Base-by-base conservation (phyloP, 768 basidiomycete genomes). In the Mycena chlorophos region DNA sequence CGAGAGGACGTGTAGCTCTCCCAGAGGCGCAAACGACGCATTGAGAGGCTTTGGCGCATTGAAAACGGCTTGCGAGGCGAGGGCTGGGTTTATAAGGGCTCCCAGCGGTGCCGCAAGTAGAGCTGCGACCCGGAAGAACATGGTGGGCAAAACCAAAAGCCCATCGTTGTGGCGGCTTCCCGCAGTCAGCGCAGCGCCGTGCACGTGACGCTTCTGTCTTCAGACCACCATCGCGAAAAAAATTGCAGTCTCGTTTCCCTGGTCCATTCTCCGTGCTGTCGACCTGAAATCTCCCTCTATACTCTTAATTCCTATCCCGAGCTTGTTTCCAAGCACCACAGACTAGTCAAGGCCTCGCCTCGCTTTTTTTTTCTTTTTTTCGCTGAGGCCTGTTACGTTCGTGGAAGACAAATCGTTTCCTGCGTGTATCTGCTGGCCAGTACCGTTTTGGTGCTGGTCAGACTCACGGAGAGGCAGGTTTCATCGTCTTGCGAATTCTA, bases 341-440 rank as follows among this genome's bases (percentile, higher is more conserved):
- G 55, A 61, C 60, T 56, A 61, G 60, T 61, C 60, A 61, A 61
- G 56, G 60, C 49, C 47, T 53, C 27, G 53, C 55, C 56, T 57
- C 56, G 20, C n/a, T 42, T 8, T 26, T n/a, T n/a, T n/a, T n/a
- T n/a, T n/a, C n/a, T n/a, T n/a, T n/a, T 38, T 53, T 27, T 51
- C 56, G 60, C 55, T 13, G 17, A 56, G 59, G 54, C 60, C 60
- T 61, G 60, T 61, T 61, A 61, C 60, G 56, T 57, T 61, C 60
- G 60, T 61, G 60, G 60, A 61, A 61, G 48, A 61, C 26, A 1
- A 34, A 61, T n/a, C 40, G 34, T 38, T 56, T 56, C 19, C 53
- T 30, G 51, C 12, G 29, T 20, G 51, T 55, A 38, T 56, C 55
- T 47, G 60, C 60, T 57, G 55, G 19, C 22, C 52, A 53, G 45